phyloP scores from a whole-genome alignment of 768 basidiomycete genomes.

The Kwoniella dendrophila region DNA sequence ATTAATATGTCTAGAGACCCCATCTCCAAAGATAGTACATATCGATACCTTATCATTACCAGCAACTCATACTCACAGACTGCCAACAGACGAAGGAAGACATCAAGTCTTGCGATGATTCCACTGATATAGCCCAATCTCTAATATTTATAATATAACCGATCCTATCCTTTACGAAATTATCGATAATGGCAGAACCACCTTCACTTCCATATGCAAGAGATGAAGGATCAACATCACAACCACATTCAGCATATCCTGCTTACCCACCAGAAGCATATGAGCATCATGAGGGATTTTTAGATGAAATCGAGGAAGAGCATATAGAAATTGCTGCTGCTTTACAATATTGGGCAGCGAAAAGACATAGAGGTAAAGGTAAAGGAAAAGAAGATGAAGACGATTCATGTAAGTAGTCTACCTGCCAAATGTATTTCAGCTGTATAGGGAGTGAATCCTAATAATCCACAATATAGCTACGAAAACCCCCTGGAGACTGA shows the following conservation, averaged over 20 bases:
- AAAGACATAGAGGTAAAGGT: slow-evolving; percentile 82
- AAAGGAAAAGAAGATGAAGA: slow-evolving; percentile 57
- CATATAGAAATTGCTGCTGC: slow-evolving; percentile 31
- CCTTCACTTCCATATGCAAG: slow-evolving; percentile 48
- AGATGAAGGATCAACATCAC: slow-evolving; percentile 49
- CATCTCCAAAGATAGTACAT: no score
- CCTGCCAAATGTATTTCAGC: background rate
- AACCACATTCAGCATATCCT: slow-evolving; percentile 39
- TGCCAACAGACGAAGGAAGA: background rate
- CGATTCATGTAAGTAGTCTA: slow-evolving; percentile 42
- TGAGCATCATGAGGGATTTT: slow-evolving; percentile 11
- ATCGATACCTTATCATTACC: no score
- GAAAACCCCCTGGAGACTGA: slow-evolving; percentile 67
- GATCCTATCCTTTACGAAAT: background rate
- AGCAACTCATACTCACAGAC: no score
- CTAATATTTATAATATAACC: background rate
- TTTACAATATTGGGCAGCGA: slow-evolving; percentile 58
- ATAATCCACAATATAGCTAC: no score
- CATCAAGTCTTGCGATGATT: background rate
- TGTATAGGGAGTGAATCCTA: background rate
- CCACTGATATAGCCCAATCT: no score
- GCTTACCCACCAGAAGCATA: slow-evolving; percentile 24
- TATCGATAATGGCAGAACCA: slow-evolving; percentile 24
- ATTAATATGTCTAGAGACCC: no score
- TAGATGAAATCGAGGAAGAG: slow-evolving; percentile 18